A percentile compares a stretch with the other conserved stretches of the same genome.
phyloP scores from a whole-genome alignment of 2,329 filamentous ascomycete genomes.

The Xylaria sp. region DNA sequence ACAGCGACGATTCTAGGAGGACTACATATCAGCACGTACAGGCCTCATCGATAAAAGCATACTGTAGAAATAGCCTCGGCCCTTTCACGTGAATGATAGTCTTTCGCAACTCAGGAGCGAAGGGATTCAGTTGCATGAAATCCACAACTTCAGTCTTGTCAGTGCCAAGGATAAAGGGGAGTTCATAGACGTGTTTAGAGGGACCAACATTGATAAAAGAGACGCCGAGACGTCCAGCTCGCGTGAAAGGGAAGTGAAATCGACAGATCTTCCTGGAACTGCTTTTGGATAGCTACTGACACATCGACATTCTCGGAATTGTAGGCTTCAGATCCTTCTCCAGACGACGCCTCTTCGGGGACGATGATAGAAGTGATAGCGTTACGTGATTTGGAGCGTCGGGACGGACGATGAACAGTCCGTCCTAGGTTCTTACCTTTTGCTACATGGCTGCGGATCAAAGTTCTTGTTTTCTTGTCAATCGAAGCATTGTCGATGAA shows the following conservation, averaged over 20 bases:
- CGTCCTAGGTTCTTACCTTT: slow-evolving; percentile 41
- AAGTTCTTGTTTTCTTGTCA: slow-evolving; percentile 35
- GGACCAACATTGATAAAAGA: slow-evolving; percentile 29
- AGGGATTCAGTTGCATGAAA: slow-evolving; percentile 23
- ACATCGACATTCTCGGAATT: background rate
- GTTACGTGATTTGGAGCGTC: slow-evolving; percentile 8
- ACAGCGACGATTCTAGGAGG: background rate
- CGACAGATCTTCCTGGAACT: slow-evolving; percentile 27
- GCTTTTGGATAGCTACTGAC: slow-evolving; percentile 17
- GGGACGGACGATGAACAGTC: slow-evolving; percentile 31
- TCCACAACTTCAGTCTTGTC: slow-evolving; percentile 23
- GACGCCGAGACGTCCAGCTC: slow-evolving; percentile 21
- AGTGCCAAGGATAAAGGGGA: background rate
- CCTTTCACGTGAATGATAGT: slow-evolving; percentile 19
- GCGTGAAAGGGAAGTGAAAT: slow-evolving; percentile 26
- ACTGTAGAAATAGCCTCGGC: slow-evolving; percentile 42
- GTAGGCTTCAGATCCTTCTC: background rate
- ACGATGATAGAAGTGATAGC: background rate
- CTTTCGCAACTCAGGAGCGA: slow-evolving; percentile 19
- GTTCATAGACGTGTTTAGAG: background rate
- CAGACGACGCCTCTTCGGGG: background rate
- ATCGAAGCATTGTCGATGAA: slow-evolving; percentile 38
- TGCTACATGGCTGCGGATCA: slow-evolving; percentile 41
- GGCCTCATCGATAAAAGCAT: slow-evolving; percentile 49
- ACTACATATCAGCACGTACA: slow-evolving; percentile 40